These are phyloP conservation scores for Craterostigma plantagineum DNA, from an alignment of 257 asterid species.

Conservation along the genomic window DNA sequence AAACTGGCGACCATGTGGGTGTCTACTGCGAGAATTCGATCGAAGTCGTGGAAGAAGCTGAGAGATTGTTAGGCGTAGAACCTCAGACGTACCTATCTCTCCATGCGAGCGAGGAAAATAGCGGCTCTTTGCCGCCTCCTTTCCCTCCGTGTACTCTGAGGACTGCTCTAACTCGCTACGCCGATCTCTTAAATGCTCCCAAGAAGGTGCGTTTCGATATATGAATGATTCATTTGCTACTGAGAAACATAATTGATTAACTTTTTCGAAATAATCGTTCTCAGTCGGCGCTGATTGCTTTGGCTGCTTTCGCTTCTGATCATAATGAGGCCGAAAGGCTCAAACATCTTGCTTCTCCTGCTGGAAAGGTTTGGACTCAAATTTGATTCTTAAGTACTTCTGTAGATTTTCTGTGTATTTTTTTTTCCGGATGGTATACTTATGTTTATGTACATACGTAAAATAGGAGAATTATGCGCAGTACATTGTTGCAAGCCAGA, in stretches of 20 bases:
- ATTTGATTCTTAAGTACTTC: not conserved
- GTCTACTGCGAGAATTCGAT: constrained; percentile 49
- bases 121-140: constrained; percentile 56
- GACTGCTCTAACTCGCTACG: constrained; percentile 44
- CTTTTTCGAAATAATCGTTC: not conserved
- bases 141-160: constrained; percentile 66
- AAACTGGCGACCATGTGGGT: constrained; percentile 77
- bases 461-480: constrained; percentile 54
- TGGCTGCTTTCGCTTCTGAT: constrained; percentile 23
- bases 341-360: constrained; percentile 7
- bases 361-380: constrained; percentile 39
- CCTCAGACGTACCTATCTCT: constrained; percentile 38
- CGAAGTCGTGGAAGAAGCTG: constrained; percentile 57
- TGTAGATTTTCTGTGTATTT: not conserved
- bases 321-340: constrained; percentile 7
- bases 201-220: constrained; percentile 27
- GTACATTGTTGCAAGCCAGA: constrained; percentile 53
- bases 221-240: too few relatives aligned
- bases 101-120: constrained; percentile 52
- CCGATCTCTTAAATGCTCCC: constrained; percentile 65
- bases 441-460: constrained; percentile 1
- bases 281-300: constrained; percentile 63
- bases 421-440: not conserved
- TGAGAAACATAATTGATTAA: not conserved
- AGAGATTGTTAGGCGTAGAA: constrained; percentile 33